Conservation (phyloP, 2,329 filamentous ascomycete species). For the Bipolaris oryzae region DNA sequence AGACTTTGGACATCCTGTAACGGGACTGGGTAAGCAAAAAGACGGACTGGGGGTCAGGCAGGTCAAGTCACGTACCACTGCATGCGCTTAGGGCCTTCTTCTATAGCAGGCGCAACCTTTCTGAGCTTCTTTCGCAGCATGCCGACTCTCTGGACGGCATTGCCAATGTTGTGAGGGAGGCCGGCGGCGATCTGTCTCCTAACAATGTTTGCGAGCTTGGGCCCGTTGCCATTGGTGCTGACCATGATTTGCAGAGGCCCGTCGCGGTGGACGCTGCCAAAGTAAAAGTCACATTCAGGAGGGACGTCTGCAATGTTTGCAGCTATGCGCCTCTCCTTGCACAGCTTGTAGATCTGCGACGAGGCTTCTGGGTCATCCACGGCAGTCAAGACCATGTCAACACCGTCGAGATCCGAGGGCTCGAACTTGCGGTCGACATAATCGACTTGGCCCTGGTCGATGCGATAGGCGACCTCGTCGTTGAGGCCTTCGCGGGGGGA, state of each 20-base stretch:
- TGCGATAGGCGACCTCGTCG: conserved; percentile 82
- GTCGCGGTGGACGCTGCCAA: conserved; percentile 93
- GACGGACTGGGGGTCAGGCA: too few relatives aligned
- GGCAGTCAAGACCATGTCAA: conserved; percentile 89
- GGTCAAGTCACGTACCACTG: conserved; percentile 64
- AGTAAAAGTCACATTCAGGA: conserved; percentile 97
- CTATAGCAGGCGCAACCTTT: conserved; percentile 71
- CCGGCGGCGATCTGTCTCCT: conserved; percentile 77
- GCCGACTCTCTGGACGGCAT: conserved; percentile 85
- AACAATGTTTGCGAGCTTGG: conserved; percentile 85
- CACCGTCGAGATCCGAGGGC: conserved; percentile 79
- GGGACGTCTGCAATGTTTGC: conserved; percentile 98
- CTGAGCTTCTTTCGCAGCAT: conserved; percentile 78
- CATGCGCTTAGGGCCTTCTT: conserved; percentile 87
- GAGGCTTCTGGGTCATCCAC: conserved; percentile 94
- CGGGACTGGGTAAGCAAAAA: conserved; percentile 34
- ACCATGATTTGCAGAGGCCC: conserved; percentile 98
- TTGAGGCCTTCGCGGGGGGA: conserved; percentile 81
- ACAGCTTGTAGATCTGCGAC: conserved; percentile 88
- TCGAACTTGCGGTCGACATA: conserved; percentile 85
- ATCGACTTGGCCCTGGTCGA: conserved; percentile 74
- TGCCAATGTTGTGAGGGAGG: conserved; percentile 79
- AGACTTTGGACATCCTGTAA: conserved; percentile 85
- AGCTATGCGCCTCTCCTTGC: conserved; percentile 80
- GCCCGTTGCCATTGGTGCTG: conserved; percentile 95